These are phyloP conservation scores for Phytophthora boehmeriae DNA, from an alignment of 352 stramenopile species.

Conservation along the genomic window DNA sequence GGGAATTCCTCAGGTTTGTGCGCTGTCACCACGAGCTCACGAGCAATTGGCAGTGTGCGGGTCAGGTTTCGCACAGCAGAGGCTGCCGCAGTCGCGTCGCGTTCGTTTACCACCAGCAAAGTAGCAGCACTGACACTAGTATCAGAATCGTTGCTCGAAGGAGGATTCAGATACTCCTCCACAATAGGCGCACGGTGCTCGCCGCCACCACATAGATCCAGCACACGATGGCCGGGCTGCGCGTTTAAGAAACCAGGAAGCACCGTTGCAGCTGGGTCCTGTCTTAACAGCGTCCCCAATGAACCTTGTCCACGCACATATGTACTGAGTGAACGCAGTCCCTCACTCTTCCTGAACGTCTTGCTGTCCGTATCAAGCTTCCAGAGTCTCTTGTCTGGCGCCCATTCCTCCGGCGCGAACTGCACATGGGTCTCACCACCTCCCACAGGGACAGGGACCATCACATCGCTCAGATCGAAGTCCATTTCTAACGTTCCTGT, in stretches of 20 bases:
- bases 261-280: slow-evolving; percentile 97
- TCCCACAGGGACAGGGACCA: slow-evolving; percentile 57
- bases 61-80: slow-evolving; percentile 60
- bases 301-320: slow-evolving; percentile 92
- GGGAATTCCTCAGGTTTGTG: slow-evolving; percentile 82
- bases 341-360: slow-evolving; percentile 87
- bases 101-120: slow-evolving; percentile 80
- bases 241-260: slow-evolving; percentile 94
- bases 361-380: slow-evolving; percentile 81
- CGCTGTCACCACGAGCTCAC: slow-evolving; percentile 62
- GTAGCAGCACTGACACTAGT: slow-evolving; percentile 16
- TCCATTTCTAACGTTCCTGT: slow-evolving; percentile 73
- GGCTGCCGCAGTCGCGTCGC: slow-evolving; percentile 53
- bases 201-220: slow-evolving; percentile 74
- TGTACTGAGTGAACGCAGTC: slow-evolving; percentile 88
- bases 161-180: slow-evolving; percentile 42
- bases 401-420: slow-evolving; percentile 75
- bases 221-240: slow-evolving; percentile 75
- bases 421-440: slow-evolving; percentile 60
- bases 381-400: slow-evolving; percentile 67
- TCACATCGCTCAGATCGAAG: slow-evolving; percentile 61
- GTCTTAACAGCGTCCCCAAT: slow-evolving; percentile 89
- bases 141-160: slow-evolving; percentile 19
- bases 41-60: slow-evolving; percentile 56
- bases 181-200: slow-evolving; percentile 72